These are phyloP conservation scores for Quercus parvula DNA, from an alignment of 306 rosid species.

Conservation along the genomic window DNA sequence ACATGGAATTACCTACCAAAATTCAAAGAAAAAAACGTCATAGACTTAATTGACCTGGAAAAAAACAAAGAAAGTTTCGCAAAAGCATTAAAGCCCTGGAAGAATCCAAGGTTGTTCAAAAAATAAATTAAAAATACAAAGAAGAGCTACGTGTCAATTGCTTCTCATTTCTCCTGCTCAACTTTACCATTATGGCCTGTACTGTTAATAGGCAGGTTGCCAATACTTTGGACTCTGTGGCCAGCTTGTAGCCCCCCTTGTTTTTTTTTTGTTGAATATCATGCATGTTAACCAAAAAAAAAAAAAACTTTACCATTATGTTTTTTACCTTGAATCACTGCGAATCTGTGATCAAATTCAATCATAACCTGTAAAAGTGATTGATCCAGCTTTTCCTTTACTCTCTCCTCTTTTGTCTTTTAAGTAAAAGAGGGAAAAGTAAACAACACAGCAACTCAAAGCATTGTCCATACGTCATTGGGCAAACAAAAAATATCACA, in stretches of 20 bases:
- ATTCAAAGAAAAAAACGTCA: no score
- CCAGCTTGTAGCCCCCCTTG: no score
- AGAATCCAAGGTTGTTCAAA: no score
- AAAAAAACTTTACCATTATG: background rate
- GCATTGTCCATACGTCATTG: background rate
- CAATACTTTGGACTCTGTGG: no score
- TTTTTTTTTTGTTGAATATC: no score
- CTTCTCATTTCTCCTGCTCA: background rate
- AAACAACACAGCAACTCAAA: background rate
- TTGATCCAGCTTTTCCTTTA: background rate
- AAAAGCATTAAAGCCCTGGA: no score
- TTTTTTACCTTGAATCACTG: conserved; percentile 18
- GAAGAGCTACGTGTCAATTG: background rate
- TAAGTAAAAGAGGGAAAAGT: background rate
- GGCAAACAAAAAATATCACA: conserved; percentile 9
- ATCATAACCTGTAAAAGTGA: conserved; percentile 21
- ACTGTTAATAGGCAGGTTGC: no score
- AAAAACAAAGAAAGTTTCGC: no score
- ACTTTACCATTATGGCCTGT: background rate
- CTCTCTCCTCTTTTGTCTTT: background rate
- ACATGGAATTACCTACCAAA: no score
- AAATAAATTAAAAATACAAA: no score
- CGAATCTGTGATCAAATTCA: conserved; percentile 27
- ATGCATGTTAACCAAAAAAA: no score
- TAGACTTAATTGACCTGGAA: no score